Evolutionary conservation across 768 basidiomycete species (phyloP).

Genomic region (Pulveroboletus sp.): DNA sequence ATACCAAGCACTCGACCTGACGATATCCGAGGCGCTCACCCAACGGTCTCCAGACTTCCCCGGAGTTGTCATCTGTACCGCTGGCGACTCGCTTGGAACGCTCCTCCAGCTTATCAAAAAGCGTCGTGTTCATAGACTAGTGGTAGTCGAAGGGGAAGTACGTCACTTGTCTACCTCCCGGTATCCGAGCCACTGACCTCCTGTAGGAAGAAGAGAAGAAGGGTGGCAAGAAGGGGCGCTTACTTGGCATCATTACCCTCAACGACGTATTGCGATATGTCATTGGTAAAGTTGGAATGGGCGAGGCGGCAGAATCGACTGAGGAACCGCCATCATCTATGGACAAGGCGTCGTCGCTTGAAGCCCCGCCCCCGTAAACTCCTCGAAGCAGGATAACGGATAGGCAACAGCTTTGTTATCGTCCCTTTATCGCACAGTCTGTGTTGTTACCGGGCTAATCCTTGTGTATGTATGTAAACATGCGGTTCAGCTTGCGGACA

Average conservation of each 20-base stretch:
- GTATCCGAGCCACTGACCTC: background rate
- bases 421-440: conserved; percentile 2
- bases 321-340: conserved; percentile 22
- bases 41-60: conserved; percentile 94
- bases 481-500: background rate
- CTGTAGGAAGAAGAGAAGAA: conserved; percentile 70
- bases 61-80: conserved; percentile 93
- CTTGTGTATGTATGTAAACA: conserved; percentile 17
- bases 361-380: conserved; percentile 15
- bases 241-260: conserved; percentile 83
- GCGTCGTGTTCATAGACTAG: conserved; percentile 88
- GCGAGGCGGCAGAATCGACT: conserved; percentile 37
- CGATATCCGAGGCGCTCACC: conserved; percentile 85
- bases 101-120: conserved; percentile 90
- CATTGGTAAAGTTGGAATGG: conserved; percentile 59
- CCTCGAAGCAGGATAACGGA: background rate
- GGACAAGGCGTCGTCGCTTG: conserved; percentile 14
- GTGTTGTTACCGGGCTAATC: background rate
- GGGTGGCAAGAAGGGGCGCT: conserved; percentile 77
- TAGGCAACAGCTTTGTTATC: background rate
- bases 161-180: conserved; percentile 15
- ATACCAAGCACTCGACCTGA: conserved; percentile 94
- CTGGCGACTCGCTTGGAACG: conserved; percentile 85
- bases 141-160: conserved; percentile 91
- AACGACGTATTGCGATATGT: conserved; percentile 85